phyloP scores from a whole-genome alignment of 345 rosid species.

The Limnanthes douglasii region DNA sequence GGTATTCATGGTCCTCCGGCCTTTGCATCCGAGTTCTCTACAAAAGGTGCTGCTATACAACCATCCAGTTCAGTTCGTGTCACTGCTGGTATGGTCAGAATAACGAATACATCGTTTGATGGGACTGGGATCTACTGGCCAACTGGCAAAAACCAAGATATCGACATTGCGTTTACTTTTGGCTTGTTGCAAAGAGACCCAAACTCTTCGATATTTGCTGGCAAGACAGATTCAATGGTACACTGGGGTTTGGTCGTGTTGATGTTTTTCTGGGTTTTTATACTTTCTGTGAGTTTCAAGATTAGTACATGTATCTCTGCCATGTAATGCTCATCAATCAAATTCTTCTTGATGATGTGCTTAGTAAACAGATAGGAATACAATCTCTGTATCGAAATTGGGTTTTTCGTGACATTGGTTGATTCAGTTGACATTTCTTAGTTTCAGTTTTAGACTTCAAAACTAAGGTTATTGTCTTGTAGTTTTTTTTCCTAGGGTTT shows the following conservation, averaged over 20 bases:
- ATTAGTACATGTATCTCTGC: slow-evolving; percentile 32
- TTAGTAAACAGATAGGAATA: too few species aligned
- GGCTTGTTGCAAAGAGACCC: slow-evolving; percentile 21
- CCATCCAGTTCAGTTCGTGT: slow-evolving; percentile 62
- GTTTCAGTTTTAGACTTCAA: too few species aligned
- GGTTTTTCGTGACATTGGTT: too few species aligned
- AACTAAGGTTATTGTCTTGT: too few species aligned
- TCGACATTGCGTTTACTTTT: slow-evolving; percentile 38
- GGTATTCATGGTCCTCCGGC: slow-evolving; percentile 55
- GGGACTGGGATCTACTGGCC: slow-evolving; percentile 40
- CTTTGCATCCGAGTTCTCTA: slow-evolving; percentile 51
- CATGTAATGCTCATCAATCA: too few species aligned
- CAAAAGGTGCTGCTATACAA: slow-evolving; percentile 46
- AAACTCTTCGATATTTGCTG: slow-evolving; percentile 9
- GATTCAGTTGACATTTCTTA: too few species aligned
- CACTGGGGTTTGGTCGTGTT: slow-evolving; percentile 27
- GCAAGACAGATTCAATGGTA: slow-evolving; percentile 25
- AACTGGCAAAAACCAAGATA: slow-evolving; percentile 32
- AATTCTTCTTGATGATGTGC: too few species aligned
- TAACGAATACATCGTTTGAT: slow-evolving; percentile 25
- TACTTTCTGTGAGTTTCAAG: slow-evolving; percentile 54
- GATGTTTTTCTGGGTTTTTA: slow-evolving; percentile 48
- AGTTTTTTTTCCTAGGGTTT: too few species aligned
- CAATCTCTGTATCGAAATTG: too few species aligned
- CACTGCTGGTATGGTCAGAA: slow-evolving; percentile 69